Conservation (phyloP, 2,329 filamentous ascomycete genomes). For the Colletotrichum graminicola region DNA sequence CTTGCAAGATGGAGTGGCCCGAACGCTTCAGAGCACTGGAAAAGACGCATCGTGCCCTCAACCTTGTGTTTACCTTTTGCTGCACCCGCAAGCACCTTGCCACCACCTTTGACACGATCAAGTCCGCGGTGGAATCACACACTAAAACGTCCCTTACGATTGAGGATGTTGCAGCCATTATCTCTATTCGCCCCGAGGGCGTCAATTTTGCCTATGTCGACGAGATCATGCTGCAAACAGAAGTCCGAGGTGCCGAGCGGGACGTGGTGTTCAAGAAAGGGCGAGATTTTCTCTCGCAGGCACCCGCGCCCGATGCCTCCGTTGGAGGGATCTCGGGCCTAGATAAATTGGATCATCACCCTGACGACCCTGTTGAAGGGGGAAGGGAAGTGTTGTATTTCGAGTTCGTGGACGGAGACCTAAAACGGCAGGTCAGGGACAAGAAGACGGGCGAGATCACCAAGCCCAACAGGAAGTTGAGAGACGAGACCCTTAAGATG, state of each 20-base stretch:
- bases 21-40: conserved; percentile 78
- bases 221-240: conserved; percentile 83
- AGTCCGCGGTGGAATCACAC: conserved; percentile 85
- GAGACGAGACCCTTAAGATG: conserved; percentile 87
- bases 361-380: conserved; percentile 49
- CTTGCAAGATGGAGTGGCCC: conserved; percentile 73
- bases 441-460: conserved; percentile 80
- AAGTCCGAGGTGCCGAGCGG: conserved; percentile 75
- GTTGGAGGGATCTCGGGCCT: conserved; percentile 68
- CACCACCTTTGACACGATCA: conserved; percentile 92
- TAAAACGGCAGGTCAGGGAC: conserved; percentile 82
- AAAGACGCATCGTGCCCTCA: conserved; percentile 85
- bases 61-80: conserved; percentile 94
- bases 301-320: conserved; percentile 65
- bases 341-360: conserved; percentile 54
- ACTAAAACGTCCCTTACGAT: conserved; percentile 77
- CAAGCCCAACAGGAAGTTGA: conserved; percentile 75
- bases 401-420: conserved; percentile 91
- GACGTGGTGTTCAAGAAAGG: conserved; percentile 74
- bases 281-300: conserved; percentile 63
- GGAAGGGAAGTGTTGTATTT: conserved; percentile 83
- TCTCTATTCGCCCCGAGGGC: conserved; percentile 79
- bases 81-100: conserved; percentile 91
- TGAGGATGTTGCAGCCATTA: conserved; percentile 86
- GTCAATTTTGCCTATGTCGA: conserved; percentile 91